Percentiles rank a stretch among this genome's conserved stretches.
phyloP scores from a whole-genome alignment of 441 rosid species.

The Populus hybrid region DNA sequence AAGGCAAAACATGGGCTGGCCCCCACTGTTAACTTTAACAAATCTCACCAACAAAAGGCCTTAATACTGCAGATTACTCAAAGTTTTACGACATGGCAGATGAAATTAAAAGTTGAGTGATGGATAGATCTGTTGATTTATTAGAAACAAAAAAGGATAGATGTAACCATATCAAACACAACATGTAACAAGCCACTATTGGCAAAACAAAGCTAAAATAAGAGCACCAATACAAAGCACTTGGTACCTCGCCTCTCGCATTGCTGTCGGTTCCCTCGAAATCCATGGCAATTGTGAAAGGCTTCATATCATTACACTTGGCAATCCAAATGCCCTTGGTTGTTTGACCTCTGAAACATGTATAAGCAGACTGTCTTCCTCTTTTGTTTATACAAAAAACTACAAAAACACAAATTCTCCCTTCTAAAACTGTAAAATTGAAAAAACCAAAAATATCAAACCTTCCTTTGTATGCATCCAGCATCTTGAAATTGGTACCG shows the following conservation, averaged over 20 bases:
- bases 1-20: background rate
- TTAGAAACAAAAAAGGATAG: background rate
- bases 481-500: constrained; percentile 73
- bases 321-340: constrained; percentile 75
- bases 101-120: too few relatives aligned
- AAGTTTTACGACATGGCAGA: too few relatives aligned
- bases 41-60: background rate
- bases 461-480: constrained; percentile 46
- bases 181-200: background rate
- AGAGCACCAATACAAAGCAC: background rate
- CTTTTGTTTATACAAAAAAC: background rate
- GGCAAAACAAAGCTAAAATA: background rate
- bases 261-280: constrained; percentile 97
- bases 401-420: background rate
- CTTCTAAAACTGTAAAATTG: constrained; percentile 6
- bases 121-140: too few relatives aligned
- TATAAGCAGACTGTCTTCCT: background rate
- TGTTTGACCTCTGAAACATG: constrained; percentile 24
- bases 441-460: constrained; percentile 17
- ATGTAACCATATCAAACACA: background rate
- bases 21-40: background rate
- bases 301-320: constrained; percentile 68
- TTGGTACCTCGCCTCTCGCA: constrained; percentile 87
- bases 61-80: too few relatives aligned
- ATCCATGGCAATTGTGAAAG: constrained; percentile 86